Percentiles rank a stretch among this genome's conserved stretches.
Evolutionary conservation across 345 rosid genomes (phyloP).

Genomic region (Citrus sp.): DNA sequence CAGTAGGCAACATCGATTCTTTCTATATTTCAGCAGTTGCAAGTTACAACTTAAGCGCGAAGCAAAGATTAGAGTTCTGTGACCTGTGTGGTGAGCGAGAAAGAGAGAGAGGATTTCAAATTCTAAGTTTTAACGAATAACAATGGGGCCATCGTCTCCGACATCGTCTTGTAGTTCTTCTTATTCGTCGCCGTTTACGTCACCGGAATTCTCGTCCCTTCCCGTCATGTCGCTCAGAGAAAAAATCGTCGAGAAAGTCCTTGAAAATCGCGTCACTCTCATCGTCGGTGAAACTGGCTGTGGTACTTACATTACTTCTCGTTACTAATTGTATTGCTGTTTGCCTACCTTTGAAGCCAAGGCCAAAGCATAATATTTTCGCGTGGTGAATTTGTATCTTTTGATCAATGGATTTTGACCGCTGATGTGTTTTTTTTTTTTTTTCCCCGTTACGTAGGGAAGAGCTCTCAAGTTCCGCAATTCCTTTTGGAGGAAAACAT

Average conservation of each 20-base stretch:
- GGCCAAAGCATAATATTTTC: not conserved
- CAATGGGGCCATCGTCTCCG: conserved; percentile 51
- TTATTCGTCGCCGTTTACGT: conserved; percentile 34
- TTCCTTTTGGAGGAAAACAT: conserved; percentile 71
- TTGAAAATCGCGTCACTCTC: conserved; percentile 92
- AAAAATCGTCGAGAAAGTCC: conserved; percentile 75
- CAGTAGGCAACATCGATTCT: not conserved
- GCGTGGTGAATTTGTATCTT: not conserved
- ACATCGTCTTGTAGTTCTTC: conserved; percentile 47
- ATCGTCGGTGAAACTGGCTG: conserved; percentile 95
- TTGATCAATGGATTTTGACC: conserved; percentile 1
- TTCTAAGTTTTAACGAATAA: not conserved
- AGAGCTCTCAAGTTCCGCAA: conserved; percentile 96
- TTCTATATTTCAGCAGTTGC: not conserved
- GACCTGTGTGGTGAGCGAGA: not conserved
- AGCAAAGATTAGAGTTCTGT: not conserved
- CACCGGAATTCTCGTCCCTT: conserved; percentile 55
- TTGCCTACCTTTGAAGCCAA: not conserved
- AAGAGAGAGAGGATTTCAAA: not conserved
- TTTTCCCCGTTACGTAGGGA: conserved; percentile 38
- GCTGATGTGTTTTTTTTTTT: conserved; percentile 4
- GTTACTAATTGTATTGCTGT: not conserved
- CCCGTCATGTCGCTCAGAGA: conserved; percentile 61
- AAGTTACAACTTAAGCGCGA: too few relatives aligned
- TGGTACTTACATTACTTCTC: conserved; percentile 42